phyloP scores from a whole-genome alignment of 1,284 basidiomycete genomes.

The Pseudozyma hubeiensis region DNA sequence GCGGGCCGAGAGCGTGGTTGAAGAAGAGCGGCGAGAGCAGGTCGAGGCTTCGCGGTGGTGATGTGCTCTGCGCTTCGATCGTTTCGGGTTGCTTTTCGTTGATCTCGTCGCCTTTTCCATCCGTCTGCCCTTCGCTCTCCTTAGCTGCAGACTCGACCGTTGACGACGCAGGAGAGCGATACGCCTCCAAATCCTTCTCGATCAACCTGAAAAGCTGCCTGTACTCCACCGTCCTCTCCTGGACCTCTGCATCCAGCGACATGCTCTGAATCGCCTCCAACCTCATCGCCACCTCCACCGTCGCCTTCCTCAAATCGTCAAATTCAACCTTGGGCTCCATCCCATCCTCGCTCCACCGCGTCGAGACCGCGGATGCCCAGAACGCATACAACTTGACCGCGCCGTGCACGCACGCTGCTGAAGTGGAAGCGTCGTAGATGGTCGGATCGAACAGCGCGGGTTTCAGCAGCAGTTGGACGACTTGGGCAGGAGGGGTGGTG shows the following conservation, averaged over 20 bases:
- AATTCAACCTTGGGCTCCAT: constrained; percentile 72
- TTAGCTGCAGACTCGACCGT: not conserved
- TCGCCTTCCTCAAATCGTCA: constrained; percentile 74
- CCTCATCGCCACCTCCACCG: constrained; percentile 75
- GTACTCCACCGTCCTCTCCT: constrained; percentile 87
- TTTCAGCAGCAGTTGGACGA: constrained; percentile 73
- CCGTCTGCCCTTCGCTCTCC: not conserved
- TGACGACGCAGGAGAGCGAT: not conserved
- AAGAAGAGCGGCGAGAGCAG: constrained; percentile 85
- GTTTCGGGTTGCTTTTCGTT: not conserved
- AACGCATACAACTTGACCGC: constrained; percentile 86
- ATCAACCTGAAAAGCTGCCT: constrained; percentile 84
- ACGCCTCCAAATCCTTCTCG: constrained; percentile 76
- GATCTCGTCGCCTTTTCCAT: not conserved
- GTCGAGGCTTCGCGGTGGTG: constrained; percentile 84
- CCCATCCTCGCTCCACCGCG: constrained; percentile 82
- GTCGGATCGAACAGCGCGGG: constrained; percentile 31
- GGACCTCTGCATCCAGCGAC: constrained; percentile 82
- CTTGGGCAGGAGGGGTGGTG: constrained; percentile 47
- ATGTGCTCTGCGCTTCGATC: not conserved
- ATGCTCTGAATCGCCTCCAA: constrained; percentile 73
- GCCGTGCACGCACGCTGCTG: constrained; percentile 78
- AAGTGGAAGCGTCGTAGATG: constrained; percentile 34
- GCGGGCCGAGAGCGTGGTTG: constrained; percentile 84
- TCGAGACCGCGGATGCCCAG: constrained; percentile 81